phyloP scores from a whole-genome alignment of 495 filamentous ascomycete genomes.

The Xanthoparmelia taractica region DNA sequence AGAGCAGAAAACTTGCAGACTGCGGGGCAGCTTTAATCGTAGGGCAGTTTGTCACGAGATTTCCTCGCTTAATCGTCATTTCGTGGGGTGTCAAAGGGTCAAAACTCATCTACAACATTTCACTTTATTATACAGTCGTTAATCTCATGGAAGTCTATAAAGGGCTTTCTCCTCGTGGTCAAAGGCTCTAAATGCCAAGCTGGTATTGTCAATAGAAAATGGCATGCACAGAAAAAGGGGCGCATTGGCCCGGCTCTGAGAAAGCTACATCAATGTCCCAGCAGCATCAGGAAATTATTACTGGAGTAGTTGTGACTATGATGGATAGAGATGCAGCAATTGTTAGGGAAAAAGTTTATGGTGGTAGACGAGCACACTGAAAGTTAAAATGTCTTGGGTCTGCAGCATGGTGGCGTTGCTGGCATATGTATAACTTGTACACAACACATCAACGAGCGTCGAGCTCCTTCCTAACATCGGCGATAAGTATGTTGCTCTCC shows the following conservation, averaged over 20 bases:
- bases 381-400: background rate
- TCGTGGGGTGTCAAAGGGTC: background rate
- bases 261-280: background rate
- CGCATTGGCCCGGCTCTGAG: background rate
- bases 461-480: too few relatives aligned
- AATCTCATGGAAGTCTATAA: too few relatives aligned
- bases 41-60: slow-evolving; percentile 8
- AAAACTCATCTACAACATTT: too few relatives aligned
- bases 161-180: too few relatives aligned
- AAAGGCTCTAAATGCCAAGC: too few relatives aligned
- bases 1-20: background rate
- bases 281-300: background rate
- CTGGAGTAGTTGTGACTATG: background rate
- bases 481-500: background rate
- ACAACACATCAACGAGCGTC: background rate
- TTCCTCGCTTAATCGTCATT: slow-evolving; percentile 2
- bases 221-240: background rate
- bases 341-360: background rate
- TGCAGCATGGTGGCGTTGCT: too few relatives aligned
- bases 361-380: background rate
- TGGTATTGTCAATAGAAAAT: too few relatives aligned
- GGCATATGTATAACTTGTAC: too few relatives aligned
- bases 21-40: slow-evolving; percentile 12
- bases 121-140: too few relatives aligned
- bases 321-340: background rate